These are phyloP conservation scores for Sugiyamaella neomexicana DNA, from an alignment of 1,139 yeast genomes.

Conservation along the genomic window DNA sequence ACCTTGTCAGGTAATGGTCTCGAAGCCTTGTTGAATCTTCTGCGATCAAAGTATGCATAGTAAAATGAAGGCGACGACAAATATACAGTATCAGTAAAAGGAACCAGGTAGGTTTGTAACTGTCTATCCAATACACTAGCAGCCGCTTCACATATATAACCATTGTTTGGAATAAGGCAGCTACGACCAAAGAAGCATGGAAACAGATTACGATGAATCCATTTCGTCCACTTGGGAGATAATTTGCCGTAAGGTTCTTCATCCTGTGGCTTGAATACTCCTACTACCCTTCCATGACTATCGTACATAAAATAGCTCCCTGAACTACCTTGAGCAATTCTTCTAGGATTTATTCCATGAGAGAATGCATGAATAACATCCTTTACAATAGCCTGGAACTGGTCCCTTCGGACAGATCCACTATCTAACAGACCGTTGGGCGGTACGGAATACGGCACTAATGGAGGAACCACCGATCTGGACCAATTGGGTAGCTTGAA, in stretches of 20 bases:
- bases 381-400: conserved; percentile 45
- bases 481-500: conserved; percentile 40
- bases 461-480: conserved; percentile 6
- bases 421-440: conserved; percentile 37
- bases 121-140: conserved; percentile 65
- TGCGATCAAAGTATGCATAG: conserved; percentile 52
- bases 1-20: conserved; percentile 49
- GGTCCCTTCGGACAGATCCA: conserved; percentile 39
- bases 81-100: conserved; percentile 60
- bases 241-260: conserved; percentile 82
- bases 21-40: conserved; percentile 31
- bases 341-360: conserved; percentile 45
- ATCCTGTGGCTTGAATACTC: conserved; percentile 76
- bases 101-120: conserved; percentile 60
- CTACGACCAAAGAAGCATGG: conserved; percentile 79
- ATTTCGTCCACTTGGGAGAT: conserved; percentile 78
- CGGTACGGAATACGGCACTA: conserved; percentile 31
- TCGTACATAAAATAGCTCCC: conserved; percentile 66
- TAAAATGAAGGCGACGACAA: conserved; percentile 58
- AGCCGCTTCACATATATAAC: conserved; percentile 71
- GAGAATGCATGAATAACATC: conserved; percentile 49
- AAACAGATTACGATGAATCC: conserved; percentile 72
- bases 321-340: conserved; percentile 67
- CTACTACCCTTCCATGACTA: conserved; percentile 44
- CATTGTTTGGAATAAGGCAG: conserved; percentile 70